Evolutionary conservation across 2,329 filamentous ascomycete species (phyloP), one percentile per base, ranked within the genome.

Genomic region (Dendrostoma leiphaemia): DNA sequence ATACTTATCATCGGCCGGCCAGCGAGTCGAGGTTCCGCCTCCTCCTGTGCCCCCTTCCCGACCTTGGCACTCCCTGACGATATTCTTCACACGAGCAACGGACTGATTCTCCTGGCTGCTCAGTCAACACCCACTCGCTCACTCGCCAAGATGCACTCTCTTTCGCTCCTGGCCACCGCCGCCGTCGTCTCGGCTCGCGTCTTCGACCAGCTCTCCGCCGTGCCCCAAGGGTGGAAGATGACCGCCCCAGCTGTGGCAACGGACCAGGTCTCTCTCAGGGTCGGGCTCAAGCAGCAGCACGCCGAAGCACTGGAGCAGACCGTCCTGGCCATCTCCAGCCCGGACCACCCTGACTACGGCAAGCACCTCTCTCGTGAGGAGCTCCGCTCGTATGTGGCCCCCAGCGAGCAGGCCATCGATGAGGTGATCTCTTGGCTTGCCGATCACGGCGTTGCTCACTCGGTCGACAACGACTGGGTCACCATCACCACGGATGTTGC

Each of bases 281-380:
- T 83, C 43, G 74, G 76, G 6, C 69, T 82, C 17, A 68, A 68
- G 41, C 74, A 83, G 67, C 74, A 76, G 21, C 75, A 76, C 41
- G 64, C 74, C 34, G 70, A 65, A 3, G 67, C 75, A 6, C 79
- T 88, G 51, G 83, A 88, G 64, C 75, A 82, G 62, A 76, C 71
- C 6, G 75, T 86, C 9, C 73, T 85, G 53, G 79, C 84, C 38
- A 74, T 88, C 28, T 86, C 85, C 1, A 83, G 81, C 0, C 85
- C 85, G 1, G 74, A 73, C 26, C 76, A 84, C 60, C 67, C 74
- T 2, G 73, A 70, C 19, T 89, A 89, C 64, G 85, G 85, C 32
- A 72, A 78, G 61, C 82, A 88, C 62, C 69, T 89, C 68, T 82
- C 78, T 54, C 78, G 79, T n/a, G 76, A 84, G 31, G 76, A 87